Conservation (phyloP, 140 eudicot genomes). For the Oenanthe javanica region DNA sequence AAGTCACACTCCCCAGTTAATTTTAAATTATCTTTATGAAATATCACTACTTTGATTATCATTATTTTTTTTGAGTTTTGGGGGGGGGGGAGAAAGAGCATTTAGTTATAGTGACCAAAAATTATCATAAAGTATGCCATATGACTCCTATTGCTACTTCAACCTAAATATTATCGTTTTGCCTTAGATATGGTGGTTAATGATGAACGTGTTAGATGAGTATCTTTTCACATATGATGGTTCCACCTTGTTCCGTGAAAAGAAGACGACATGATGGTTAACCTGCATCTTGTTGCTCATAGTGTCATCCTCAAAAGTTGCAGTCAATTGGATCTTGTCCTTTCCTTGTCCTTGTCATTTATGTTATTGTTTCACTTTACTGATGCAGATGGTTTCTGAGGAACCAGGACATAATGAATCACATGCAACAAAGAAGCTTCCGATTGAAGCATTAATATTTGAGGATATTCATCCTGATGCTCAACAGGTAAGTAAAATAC, state of each 20-base stretch:
- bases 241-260: neutral
- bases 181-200: neutral
- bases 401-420: constrained; percentile 32
- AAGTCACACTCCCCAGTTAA: neutral
- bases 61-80: too few species aligned
- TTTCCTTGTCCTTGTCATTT: too few species aligned
- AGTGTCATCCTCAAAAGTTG: neutral
- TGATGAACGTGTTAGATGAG: neutral
- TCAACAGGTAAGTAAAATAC: constrained; percentile 47
- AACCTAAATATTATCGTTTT: neutral
- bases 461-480: constrained; percentile 22
- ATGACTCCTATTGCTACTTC: neutral
- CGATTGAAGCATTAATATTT: constrained; percentile 17
- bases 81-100: neutral
- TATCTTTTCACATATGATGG: neutral
- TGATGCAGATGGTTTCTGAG: constrained; percentile 38
- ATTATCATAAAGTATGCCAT: neutral
- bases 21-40: neutral
- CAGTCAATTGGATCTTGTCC: neutral
- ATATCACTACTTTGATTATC: neutral
- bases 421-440: constrained; percentile 17
- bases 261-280: neutral
- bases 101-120: neutral
- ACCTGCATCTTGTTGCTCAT: neutral
- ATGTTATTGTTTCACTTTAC: neutral